Evolutionary conservation across 129 eudicot species (phyloP), one percentile per base, ranked within the genome.

Genomic region (Silybum marianum): DNA sequence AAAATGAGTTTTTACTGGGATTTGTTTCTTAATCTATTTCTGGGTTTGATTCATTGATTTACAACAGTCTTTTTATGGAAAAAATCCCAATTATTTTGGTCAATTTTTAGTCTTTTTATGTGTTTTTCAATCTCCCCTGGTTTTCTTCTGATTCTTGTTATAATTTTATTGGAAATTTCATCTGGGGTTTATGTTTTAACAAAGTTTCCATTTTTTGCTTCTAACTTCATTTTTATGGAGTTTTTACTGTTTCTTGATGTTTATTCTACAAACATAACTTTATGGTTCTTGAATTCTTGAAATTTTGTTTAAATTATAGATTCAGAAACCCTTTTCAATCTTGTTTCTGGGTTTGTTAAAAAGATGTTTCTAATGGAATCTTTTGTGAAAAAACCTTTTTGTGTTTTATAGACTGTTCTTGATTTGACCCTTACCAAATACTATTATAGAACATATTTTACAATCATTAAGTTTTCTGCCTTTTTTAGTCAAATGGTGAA

Each of bases 1-100:
- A 4, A 83, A 76, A 36, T 83, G 82, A 72, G 82, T 38, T 38
- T 38, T 69, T 76, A 73, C 58, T 51, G 19, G 75, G 70, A 21
- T 76, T 71, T 58, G 32, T 46, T 38, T 83, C 51, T 11, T 66
- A 68, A 69, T 82, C 72, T 51, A 39, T 48, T 76, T 76, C 19
- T 71, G 40, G 74, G 63, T 67, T 78, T 39, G 65, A 78, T 39
- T 67, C 72, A 34, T 26, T 28, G 19, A 72, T 72, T 72, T 72
- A 42, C 14, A 39, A 72, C 32, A 1, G 28, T 13, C 69, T 72
- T 71, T 76, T 76, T 54, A 18, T 24, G 36, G 9, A 19, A 65
- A 13, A 73, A 38, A 25, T 9, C 16, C 48, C 24, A 16, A 46
- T 28, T 7, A 39, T 69, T 77, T 24, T 46, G 80, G 86, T 62